Percentiles rank a stretch among this genome's conserved stretches.
Conservation (phyloP, 768 basidiomycete genomes). For the Agrocybe praecox region DNA sequence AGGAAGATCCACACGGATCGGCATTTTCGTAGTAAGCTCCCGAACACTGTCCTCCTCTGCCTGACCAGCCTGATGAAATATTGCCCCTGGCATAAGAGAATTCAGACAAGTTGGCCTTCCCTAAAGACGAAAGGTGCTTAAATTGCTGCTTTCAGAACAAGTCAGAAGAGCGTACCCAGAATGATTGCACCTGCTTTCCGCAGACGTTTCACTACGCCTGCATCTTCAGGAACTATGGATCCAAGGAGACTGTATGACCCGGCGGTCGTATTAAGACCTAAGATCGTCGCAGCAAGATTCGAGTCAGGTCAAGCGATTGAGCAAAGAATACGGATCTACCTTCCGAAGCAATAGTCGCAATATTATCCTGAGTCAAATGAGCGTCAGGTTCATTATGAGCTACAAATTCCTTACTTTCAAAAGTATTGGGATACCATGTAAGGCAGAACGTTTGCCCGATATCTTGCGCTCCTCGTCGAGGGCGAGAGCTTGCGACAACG, state of each 20-base stretch:
- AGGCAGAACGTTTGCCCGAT: conserved; percentile 42
- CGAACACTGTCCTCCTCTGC: conserved; percentile 52
- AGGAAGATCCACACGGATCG: conserved; percentile 60
- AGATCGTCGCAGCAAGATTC: background rate
- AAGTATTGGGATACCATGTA: conserved; percentile 58
- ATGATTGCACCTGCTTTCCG: conserved; percentile 48
- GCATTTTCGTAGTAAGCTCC: conserved; percentile 52
- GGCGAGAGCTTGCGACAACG: conserved; percentile 50
- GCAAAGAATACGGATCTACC: conserved; percentile 22
- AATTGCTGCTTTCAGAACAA: background rate
- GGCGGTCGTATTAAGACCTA: conserved; percentile 51
- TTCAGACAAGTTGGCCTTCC: conserved; percentile 60
- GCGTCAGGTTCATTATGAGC: background rate
- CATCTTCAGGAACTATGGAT: conserved; percentile 46
- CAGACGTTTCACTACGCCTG: conserved; percentile 44
- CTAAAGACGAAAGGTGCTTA: conserved; percentile 20
- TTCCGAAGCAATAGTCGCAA: conserved; percentile 46
- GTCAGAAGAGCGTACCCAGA: conserved; percentile 28
- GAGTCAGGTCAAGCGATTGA: background rate
- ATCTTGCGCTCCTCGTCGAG: conserved; percentile 47
- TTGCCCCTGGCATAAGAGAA: conserved; percentile 50
- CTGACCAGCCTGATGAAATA: conserved; percentile 57
- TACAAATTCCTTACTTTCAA: conserved; percentile 41
- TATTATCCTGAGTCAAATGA: conserved; percentile 40
- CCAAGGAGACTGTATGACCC: conserved; percentile 44